These are phyloP conservation scores for Dactylellina sp. DNA, from an alignment of 2,329 filamentous ascomycete species.

Conservation along the genomic window DNA sequence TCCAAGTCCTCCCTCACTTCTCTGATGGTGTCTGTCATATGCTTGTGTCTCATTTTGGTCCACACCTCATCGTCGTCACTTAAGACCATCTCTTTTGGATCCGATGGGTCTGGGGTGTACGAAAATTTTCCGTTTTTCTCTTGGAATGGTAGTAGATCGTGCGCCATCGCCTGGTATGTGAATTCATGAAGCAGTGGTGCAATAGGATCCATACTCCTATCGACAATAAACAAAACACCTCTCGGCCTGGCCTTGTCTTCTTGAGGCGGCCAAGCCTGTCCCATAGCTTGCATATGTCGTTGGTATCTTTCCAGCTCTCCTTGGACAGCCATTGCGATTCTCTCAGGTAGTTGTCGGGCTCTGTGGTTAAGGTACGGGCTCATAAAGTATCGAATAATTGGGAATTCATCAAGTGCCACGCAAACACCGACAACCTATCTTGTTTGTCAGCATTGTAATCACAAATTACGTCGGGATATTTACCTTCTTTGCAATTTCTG, in stretches of 20 bases:
- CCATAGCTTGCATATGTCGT: conserved; percentile 63
- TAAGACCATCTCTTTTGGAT: conserved; percentile 90
- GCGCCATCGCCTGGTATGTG: conserved; percentile 98
- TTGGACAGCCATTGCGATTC: conserved; percentile 90
- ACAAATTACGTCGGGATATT: not conserved
- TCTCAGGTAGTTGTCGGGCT: conserved; percentile 85
- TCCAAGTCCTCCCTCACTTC: conserved; percentile 93
- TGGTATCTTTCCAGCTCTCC: conserved; percentile 91
- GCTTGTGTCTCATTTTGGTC: conserved; percentile 91
- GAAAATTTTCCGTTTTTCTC: conserved; percentile 84
- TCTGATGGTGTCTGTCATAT: conserved; percentile 98
- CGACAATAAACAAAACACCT: conserved; percentile 85
- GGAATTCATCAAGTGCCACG: conserved; percentile 91
- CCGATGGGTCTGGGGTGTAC: conserved; percentile 77
- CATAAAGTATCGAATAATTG: conserved; percentile 89
- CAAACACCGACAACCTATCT: conserved; percentile 83
- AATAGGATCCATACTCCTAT: conserved; percentile 91
- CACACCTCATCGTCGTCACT: conserved; percentile 91
- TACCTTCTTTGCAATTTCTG: conserved; percentile 88
- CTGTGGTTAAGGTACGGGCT: conserved; percentile 78
- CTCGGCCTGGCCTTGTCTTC: conserved; percentile 73
- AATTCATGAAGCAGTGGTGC: conserved; percentile 94
- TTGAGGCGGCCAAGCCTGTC: conserved; percentile 33
- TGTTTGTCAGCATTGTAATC: conserved; percentile 6
- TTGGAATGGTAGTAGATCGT: conserved; percentile 88